Conservation (phyloP, 139 green algal genomes). For the Auxenochlorella pyrenoidosa region DNA sequence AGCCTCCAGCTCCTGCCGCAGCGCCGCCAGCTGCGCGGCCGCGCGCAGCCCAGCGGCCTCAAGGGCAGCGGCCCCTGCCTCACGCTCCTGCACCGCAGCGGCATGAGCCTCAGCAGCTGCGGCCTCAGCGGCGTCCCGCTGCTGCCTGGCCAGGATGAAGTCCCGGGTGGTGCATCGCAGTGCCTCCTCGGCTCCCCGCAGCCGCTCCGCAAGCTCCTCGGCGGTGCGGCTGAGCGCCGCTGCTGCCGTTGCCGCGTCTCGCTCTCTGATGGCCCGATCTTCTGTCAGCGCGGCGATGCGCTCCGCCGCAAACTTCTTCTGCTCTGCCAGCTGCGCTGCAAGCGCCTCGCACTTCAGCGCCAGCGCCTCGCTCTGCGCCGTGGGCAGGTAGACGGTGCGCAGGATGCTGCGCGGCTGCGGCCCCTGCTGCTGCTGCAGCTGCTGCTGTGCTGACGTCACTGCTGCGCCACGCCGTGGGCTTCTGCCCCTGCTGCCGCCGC, state of each 20-base stretch:
- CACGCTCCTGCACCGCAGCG: conserved; percentile 15
- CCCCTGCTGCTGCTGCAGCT: not conserved
- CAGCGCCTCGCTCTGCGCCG: conserved; percentile 72
- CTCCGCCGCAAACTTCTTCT: conserved; percentile 82
- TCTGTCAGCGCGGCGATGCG: conserved; percentile 79
- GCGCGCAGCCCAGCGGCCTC: conserved; percentile 48
- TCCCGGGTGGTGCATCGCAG: conserved; percentile 80
- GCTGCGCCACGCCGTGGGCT: not conserved
- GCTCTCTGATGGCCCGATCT: conserved; percentile 78
- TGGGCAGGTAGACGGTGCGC: conserved; percentile 73
- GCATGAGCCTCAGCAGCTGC: not conserved
- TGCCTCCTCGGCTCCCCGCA: conserved; percentile 75
- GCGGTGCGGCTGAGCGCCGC: conserved; percentile 36
- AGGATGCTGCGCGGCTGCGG: conserved; percentile 50
- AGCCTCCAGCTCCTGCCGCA: conserved; percentile 5
- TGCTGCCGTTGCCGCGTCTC: conserved; percentile 71
- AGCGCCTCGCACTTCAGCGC: conserved; percentile 83
- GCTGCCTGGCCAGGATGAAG: conserved; percentile 73
- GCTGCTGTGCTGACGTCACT: not conserved
- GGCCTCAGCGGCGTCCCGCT: conserved; percentile 22
- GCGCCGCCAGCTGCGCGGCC: conserved; percentile 14
- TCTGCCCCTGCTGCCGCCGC: not conserved
- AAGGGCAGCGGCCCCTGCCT: conserved; percentile 45
- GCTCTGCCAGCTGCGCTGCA: conserved; percentile 85
- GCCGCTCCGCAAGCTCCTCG: conserved; percentile 55